Base-by-base conservation (phyloP, 495 filamentous ascomycete species). In the Daldinia loculata region DNA sequence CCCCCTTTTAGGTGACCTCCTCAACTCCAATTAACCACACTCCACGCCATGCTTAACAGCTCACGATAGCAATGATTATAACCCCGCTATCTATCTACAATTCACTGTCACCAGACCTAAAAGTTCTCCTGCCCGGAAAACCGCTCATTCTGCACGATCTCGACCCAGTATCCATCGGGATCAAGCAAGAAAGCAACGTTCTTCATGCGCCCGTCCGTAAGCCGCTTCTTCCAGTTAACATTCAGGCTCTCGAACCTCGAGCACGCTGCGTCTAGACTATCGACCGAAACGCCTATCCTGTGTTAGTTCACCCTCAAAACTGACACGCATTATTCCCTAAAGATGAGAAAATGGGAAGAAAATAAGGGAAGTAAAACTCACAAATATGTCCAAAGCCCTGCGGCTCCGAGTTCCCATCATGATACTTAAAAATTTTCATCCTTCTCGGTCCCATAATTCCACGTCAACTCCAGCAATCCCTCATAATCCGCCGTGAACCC, bases 391-490 rank as follows among this genome's bases (percentile, higher is more conserved):
- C 95, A 73, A 97, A 99, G 29, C 95, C 95, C 78, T 98, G 93
- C 1, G 94, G 95, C 79, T 96, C 83, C 22, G 88, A 82, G 78
- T 99, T 99, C 9, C 95, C 95, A 71, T 96, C 89, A 76, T 99
- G 95, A 76, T 99, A 99, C 48, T 89, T 89, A 74, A 93, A 93
- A 93, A 52, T 85, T 82, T 61, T 89, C 84, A 71, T 98, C 89
- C 75, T 92, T 95, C 84, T 99, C 95, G 2, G 95, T 98, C 45
- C 95, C 95, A 70, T 97, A 95, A 77, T 99, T 98, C 92, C 93
- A 97, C 22, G 94, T 98, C 72, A 99, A 75, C 82, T 97, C 94
- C 11, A 98, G 82, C 58, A 98, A 76, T 2, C 95, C 95, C 76
- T 98, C 95, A 56, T 88, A 86, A 43, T 88, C 86, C 3, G 91